Base-by-base conservation (phyloP, 306 rosid species). In the Prinsepia uniflora region DNA sequence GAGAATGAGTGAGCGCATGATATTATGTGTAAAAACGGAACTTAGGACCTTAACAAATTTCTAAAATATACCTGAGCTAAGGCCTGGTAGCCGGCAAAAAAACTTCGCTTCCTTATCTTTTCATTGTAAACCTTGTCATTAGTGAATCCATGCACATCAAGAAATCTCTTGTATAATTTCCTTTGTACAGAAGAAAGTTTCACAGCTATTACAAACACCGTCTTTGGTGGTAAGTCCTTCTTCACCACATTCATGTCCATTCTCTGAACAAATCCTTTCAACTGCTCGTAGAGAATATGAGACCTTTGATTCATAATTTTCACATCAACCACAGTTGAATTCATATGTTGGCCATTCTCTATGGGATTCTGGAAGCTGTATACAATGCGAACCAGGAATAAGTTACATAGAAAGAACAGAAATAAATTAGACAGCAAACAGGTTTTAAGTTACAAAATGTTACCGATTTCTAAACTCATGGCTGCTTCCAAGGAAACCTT, bases 271-370 rank as follows among this genome's bases (percentile, higher is more conserved):
- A 94, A 94, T 65, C 99, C 99, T 72, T 94, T 91, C 68, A 94
- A 81, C 72, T 91, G 81, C 72, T 91, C 96, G 73, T 91, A 94
- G 65, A 94, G 95, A 65, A 94, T 87, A 76, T 91, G 97, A 74
- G 99, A 94, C 81, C 99, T 89, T 81, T 94, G 97, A 84, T 91
- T 94, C 99, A 94, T 94, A 59, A 94, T 89, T 83, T 94, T 94
- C 78, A 94, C 99, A 73, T 94, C 99, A 61, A 68, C 84, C 73
- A 76, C 78, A 49, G 97, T 94, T 58, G 97, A 94, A 83, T 94
- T 94, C 63, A 97, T 94, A 84, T 94, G 99, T 68, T 94, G 99
- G 57, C 99, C 99, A 64, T 94, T 89, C 85, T 94, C 95, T 76
- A 91, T 94, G 70, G 99, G 99, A 79, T 90, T 94, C 79, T 94